A percentile compares a stretch with the other conserved stretches of the same genome.
These are phyloP conservation scores for Tephrocybe sp. DNA, from an alignment of 768 basidiomycete species.

Conservation along the genomic window DNA sequence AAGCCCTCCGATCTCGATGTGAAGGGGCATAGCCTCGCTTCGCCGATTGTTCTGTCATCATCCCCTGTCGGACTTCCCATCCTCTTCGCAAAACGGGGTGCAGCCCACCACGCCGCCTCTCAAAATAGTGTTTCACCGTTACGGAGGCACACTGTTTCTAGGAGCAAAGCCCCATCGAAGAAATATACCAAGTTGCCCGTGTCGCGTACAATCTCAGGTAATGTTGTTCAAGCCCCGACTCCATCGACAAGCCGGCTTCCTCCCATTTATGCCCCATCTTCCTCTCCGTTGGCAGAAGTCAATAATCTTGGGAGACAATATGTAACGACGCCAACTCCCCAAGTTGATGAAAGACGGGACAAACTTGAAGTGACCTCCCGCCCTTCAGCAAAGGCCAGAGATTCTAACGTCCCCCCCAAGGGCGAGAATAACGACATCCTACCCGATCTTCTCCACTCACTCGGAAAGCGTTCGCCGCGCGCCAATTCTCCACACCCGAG, in stretches of 20 bases:
- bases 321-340: background rate
- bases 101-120: background rate
- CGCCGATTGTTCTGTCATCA: constrained; percentile 25
- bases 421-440: background rate
- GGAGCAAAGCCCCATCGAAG: no score
- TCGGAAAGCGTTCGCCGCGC: background rate
- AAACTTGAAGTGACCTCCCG: background rate
- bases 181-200: no score
- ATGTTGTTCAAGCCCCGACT: background rate
- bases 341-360: background rate
- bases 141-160: no score
- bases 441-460: background rate
- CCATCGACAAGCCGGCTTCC: constrained; percentile 5
- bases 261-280: background rate
- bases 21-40: constrained; percentile 18
- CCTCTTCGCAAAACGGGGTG: background rate
- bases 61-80: constrained; percentile 12
- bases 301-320: constrained; percentile 5
- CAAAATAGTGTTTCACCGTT: no score
- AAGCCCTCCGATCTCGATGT: constrained; percentile 6
- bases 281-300: constrained; percentile 13
- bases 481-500: background rate
- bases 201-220: no score
- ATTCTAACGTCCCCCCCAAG: no score
- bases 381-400: background rate